Percentiles rank a stretch among this genome's conserved stretches.
phyloP scores from a whole-genome alignment of 2,329 filamentous ascomycete genomes.

The Hypoxylon sp. region DNA sequence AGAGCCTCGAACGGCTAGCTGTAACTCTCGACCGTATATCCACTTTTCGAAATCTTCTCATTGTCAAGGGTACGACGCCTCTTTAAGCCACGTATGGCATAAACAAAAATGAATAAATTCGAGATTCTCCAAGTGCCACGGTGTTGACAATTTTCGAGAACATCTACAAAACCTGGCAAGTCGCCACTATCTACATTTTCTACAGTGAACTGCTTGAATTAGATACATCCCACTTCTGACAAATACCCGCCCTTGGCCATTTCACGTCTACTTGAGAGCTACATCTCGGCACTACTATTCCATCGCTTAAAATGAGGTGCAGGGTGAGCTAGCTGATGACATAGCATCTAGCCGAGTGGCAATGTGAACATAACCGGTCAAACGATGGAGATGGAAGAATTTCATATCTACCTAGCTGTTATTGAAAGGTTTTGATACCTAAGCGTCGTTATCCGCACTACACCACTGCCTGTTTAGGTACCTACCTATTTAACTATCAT shows the following conservation, averaged over 20 bases:
- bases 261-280: neutral
- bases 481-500: neutral
- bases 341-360: neutral
- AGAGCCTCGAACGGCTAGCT: neutral
- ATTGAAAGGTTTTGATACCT: neutral
- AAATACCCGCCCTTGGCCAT: neutral
- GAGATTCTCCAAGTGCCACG: neutral
- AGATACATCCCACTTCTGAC: neutral
- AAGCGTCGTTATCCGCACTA: neutral
- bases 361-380: neutral
- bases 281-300: neutral
- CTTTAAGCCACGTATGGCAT: neutral
- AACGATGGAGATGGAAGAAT: neutral
- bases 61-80: neutral
- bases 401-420: neutral
- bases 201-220: neutral
- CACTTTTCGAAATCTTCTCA: neutral
- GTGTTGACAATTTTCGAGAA: neutral
- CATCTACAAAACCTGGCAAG: neutral
- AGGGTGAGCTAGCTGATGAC: neutral
- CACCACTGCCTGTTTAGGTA: neutral
- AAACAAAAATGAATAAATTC: neutral
- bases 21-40: neutral
- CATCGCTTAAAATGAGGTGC: neutral
- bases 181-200: neutral